Percentiles rank a stretch among this genome's conserved stretches.
These are phyloP conservation scores for Veloboletus limbatus DNA, from an alignment of 1,284 basidiomycete genomes.

Conservation along the genomic window DNA sequence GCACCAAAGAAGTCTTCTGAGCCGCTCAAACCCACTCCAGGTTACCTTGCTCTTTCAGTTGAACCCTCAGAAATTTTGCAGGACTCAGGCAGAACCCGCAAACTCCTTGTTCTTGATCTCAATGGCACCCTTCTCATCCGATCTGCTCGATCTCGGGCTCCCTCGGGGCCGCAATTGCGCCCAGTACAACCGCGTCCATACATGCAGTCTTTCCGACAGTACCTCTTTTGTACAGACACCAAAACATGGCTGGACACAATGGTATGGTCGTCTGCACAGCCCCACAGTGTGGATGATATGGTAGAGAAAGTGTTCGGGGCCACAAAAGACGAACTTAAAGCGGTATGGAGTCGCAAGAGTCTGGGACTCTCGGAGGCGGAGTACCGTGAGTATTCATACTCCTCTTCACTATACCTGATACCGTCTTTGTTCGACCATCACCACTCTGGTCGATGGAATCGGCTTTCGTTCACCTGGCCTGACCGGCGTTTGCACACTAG, in stretches of 20 bases:
- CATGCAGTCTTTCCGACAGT: constrained; percentile 60
- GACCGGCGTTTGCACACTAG: constrained; percentile 32
- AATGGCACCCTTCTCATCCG: constrained; percentile 82
- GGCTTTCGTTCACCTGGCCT: neutral
- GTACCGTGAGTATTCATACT: constrained; percentile 51
- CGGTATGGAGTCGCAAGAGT: constrained; percentile 79
- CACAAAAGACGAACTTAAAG: constrained; percentile 45
- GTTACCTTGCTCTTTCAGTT: constrained; percentile 40
- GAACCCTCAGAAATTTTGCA: constrained; percentile 35
- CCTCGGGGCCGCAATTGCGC: constrained; percentile 35
- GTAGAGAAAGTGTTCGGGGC: constrained; percentile 54
- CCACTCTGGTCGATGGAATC: neutral
- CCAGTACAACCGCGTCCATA: constrained; percentile 60
- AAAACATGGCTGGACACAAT: constrained; percentile 71
- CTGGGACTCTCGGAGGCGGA: constrained; percentile 56
- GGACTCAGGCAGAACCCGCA: constrained; percentile 43
- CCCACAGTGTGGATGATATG: constrained; percentile 75
- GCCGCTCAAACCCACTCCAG: constrained; percentile 30
- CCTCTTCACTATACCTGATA: neutral
- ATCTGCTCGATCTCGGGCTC: constrained; percentile 30
- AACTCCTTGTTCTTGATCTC: constrained; percentile 78
- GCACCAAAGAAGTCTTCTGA: constrained; percentile 4
- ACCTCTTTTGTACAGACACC: constrained; percentile 57
- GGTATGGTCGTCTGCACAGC: constrained; percentile 86
- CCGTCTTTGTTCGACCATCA: neutral